Evolutionary conservation across 1,284 basidiomycete genomes (phyloP).

Genomic region (Mrakiaceae sp.): DNA sequence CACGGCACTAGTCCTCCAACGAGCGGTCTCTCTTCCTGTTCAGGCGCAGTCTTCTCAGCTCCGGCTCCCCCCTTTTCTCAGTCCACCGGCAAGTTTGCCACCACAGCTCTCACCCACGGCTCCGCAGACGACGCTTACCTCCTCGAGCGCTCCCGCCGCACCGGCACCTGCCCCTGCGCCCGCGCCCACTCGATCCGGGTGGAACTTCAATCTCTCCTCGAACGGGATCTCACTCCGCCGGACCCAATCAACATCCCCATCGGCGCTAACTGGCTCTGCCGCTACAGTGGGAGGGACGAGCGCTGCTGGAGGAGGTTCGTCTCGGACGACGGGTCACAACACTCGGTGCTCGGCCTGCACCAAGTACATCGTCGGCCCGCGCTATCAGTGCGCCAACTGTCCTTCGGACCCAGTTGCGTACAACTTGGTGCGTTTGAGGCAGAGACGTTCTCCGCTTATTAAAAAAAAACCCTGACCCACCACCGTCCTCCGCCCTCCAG

Average conservation of each 20-base stretch:
- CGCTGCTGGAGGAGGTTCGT: too few relatives aligned
- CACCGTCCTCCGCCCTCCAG: conserved; percentile 33
- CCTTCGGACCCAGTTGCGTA: conserved; percentile 31
- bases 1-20: neutral
- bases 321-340: too few relatives aligned
- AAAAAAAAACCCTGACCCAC: too few relatives aligned
- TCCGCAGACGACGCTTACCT: too few relatives aligned
- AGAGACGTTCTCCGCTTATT: too few relatives aligned
- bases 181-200: neutral
- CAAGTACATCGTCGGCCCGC: conserved; percentile 11
- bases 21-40: neutral
- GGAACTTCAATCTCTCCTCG: conserved; percentile 6
- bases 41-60: too few relatives aligned
- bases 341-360: conserved; percentile 2
- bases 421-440: conserved; percentile 27
- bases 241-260: neutral
- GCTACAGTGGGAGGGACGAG: too few relatives aligned
- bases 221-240: conserved; percentile 6
- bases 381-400: conserved; percentile 37
- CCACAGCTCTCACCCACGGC: too few relatives aligned
- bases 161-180: neutral
- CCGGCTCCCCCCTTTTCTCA: too few relatives aligned
- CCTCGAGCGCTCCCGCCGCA: neutral
- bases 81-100: too few relatives aligned
- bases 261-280: too few relatives aligned